Base-by-base conservation (phyloP, 2,329 filamentous ascomycete species). In the Aspergillus luchuensis region DNA sequence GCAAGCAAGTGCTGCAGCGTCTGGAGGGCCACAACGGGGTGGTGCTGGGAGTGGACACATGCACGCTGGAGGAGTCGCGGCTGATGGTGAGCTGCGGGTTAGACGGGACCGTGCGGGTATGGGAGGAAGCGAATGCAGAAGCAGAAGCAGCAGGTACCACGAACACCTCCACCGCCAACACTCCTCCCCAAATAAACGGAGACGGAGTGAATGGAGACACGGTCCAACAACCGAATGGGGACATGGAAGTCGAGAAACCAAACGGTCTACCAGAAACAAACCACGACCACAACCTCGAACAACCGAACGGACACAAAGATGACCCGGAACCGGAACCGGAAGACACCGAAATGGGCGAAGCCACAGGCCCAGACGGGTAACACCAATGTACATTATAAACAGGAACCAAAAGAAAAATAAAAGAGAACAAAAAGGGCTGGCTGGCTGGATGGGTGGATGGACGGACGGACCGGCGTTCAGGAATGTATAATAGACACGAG, bases 1-100 rank as follows among this genome's bases (percentile, higher is more conserved):
- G 83, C 71, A 99, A 98, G 76, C 87, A 90, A 58, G 80, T 96
- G 2, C 79, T 97, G 19, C 93, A 97, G 81, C 78, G 80, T 19
- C 71, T 87, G 8, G 77, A 82, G 25, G 81, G 82, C 1, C 85
- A 87, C 62, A 81, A 83, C 1, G 86, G 85, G 45, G 81, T 83
- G 3, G 84, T 90, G 5, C 73, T 89, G 38, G 80, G 82, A 0
- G 86, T 89, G 10, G 83, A 88, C 65, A 84, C 87, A 6, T 85
- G 85, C 70, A 80, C 80, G 25, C 79, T 78, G 8, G 80, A 81
- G 54, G 79, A 78, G 39, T 77, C 67, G 56, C 75, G 76, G 17
- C 64, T 83, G 19, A 78, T 90, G 45, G 87, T 84, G 5, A 90
- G 86, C 65, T 87, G 85, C 58, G 85, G 88, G 0, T 63, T 87